phyloP scores from a whole-genome alignment of 202 grass and related monocot genomes.

The Bolboschoenoplectus hybrid region DNA sequence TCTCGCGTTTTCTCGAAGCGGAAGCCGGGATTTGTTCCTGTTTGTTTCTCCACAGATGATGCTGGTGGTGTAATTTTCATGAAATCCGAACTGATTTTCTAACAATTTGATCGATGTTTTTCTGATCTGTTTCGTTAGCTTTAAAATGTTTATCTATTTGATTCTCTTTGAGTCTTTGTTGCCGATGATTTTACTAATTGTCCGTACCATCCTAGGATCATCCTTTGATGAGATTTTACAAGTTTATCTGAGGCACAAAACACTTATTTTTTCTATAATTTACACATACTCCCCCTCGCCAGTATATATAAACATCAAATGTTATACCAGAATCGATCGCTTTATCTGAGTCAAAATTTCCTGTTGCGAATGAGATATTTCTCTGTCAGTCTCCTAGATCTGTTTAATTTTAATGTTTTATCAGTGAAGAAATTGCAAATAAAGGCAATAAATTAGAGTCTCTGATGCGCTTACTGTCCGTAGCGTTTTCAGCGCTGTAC shows the following conservation, averaged over 20 bases:
- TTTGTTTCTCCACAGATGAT: neutral
- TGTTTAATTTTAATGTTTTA: neutral
- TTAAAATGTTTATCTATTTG: neutral
- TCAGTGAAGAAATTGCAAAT: neutral
- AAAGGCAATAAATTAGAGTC: conserved; percentile 69
- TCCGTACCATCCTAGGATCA: conserved; percentile 76
- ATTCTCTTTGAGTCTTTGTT: neutral
- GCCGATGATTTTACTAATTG: conserved; percentile 56
- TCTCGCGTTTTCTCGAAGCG: no score
- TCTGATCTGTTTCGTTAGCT: neutral
- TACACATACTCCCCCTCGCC: neutral
- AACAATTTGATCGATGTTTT: neutral
- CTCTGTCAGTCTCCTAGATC: neutral
- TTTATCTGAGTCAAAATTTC: no score
- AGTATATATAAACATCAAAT: neutral
- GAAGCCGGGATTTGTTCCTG: neutral
- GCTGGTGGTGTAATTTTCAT: neutral
- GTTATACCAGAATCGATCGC: neutral
- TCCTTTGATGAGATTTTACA: conserved; percentile 45
- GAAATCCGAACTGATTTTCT: neutral
- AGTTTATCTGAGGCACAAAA: conserved; percentile 55
- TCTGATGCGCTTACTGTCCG: conserved; percentile 52
- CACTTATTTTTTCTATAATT: neutral
- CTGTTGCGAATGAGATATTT: no score
- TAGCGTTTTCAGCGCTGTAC: conserved; percentile 82